Evolutionary conservation across 2,329 filamentous ascomycete species (phyloP), one percentile per base, ranked within the genome.

Genomic region (Sordariomycetes sp.): DNA sequence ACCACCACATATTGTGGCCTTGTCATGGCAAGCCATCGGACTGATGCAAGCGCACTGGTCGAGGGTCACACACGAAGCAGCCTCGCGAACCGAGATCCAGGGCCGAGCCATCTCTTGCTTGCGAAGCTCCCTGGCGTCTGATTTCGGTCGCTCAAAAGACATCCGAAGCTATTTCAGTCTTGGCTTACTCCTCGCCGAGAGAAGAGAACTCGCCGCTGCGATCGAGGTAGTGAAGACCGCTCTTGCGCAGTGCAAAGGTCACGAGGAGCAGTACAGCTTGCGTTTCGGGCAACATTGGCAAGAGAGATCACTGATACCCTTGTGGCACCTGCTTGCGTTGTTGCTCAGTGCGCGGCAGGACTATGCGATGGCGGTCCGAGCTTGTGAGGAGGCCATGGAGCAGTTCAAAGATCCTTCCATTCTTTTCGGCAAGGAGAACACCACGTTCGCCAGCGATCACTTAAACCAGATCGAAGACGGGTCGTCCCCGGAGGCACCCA

Each of bases 291-390:
- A 64, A 2, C 73, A 69, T 43, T 76, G 70, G 70, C 69, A 75
- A 36, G 79, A 86, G 51, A 66, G 75, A 30, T 69, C 72, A 6
- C 58, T 80, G 21, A 78, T 96, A 17, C 81, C 88, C 3, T 59
- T 95, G 17, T 95, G 92, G 88, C 92, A 98, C 63, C 68, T 98
- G 12, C 69, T 98, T 30, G 81, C 86, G 1, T 68, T 98, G 17
- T 67, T 96, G 16, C 62, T 96, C 20, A 94, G 86, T 44, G 86
- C 87, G 2, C 79, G 84, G 42, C 83, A 94, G 44, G 87, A 95
- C 42, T 94, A 84, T 47, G 64, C 75, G 32, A 82, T 84, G 54
- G 88, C 92, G 3, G 72, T 76, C 19, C 79, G 81, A 48, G 82
- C 87, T 21, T 96, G 88, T 46, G 86, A 94, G 51, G 87, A 86